phyloP scores from a whole-genome alignment of 345 rosid species.

The Mercurialis annua region DNA sequence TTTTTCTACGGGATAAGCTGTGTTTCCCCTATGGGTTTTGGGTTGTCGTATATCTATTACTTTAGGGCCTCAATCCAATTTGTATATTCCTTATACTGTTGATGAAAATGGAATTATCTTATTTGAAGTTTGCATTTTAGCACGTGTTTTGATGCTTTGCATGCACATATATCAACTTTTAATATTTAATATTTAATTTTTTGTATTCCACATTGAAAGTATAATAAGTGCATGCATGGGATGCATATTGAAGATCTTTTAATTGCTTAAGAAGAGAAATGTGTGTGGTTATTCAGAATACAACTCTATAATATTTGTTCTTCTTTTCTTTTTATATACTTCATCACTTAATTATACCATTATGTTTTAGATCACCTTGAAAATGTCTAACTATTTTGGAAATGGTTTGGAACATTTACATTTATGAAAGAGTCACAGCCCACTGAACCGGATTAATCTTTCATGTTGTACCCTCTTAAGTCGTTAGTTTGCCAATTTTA shows the following conservation, averaged over 20 bases:
- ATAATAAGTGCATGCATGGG: neutral
- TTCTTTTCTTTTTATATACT: too few species aligned
- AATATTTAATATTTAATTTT: neutral
- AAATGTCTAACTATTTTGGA: neutral
- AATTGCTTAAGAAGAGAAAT: neutral
- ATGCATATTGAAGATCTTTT: neutral
- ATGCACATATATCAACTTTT: too few species aligned
- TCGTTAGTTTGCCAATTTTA: too few species aligned
- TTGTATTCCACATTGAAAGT: neutral
- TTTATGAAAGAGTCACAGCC: neutral
- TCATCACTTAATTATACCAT: too few species aligned
- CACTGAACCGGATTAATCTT: too few species aligned
- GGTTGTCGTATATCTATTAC: neutral
- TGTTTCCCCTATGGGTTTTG: neutral
- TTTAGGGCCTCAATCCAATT: neutral
- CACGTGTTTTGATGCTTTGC: neutral
- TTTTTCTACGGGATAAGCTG: neutral
- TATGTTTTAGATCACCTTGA: too few species aligned
- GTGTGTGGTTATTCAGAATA: too few species aligned
- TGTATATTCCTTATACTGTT: neutral
- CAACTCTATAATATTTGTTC: too few species aligned
- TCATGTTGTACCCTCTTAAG: too few species aligned
- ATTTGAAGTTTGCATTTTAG: neutral
- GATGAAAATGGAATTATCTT: neutral
- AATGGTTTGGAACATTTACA: conserved; percentile 1